Evolutionary conservation across 75 land plant genomes (phyloP).

Genomic region (Isoetes taiwanensis): DNA sequence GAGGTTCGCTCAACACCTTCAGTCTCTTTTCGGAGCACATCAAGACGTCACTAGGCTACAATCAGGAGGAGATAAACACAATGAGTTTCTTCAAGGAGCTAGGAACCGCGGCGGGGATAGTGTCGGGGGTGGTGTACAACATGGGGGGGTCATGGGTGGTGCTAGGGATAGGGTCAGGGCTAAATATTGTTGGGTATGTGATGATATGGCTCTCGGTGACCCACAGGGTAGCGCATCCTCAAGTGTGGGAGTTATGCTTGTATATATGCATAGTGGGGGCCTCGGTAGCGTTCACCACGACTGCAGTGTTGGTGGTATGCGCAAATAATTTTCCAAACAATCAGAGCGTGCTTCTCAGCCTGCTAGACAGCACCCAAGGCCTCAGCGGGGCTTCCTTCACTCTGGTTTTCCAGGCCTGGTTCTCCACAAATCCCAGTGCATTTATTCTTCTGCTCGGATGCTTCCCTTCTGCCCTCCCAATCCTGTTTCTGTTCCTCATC

Average conservation of each 20-base stretch:
- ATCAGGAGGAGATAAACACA: neutral
- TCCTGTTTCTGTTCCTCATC: neutral
- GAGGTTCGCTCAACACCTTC: neutral
- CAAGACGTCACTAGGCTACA: neutral
- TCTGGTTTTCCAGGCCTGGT: neutral
- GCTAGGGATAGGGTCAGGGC: neutral
- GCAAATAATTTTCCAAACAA: neutral
- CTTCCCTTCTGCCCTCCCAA: neutral
- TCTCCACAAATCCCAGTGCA: neutral
- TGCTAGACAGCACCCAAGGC: neutral
- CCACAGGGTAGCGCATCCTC: neutral
- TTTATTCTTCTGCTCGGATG: neutral
- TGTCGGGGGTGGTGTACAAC: neutral
- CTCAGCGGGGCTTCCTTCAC: neutral
- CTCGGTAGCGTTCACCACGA: neutral
- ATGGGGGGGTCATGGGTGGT: neutral
- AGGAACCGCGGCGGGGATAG: neutral
- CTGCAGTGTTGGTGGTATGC: neutral
- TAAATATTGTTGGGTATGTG: neutral
- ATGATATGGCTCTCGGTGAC: neutral
- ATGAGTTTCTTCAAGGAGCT: neutral
- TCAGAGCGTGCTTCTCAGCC: neutral
- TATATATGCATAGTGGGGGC: neutral
- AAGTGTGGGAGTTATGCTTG: neutral
- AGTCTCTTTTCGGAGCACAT: neutral